phyloP scores from a whole-genome alignment of 2,329 filamentous ascomycete genomes.

The Intubia oerlemansii region DNA sequence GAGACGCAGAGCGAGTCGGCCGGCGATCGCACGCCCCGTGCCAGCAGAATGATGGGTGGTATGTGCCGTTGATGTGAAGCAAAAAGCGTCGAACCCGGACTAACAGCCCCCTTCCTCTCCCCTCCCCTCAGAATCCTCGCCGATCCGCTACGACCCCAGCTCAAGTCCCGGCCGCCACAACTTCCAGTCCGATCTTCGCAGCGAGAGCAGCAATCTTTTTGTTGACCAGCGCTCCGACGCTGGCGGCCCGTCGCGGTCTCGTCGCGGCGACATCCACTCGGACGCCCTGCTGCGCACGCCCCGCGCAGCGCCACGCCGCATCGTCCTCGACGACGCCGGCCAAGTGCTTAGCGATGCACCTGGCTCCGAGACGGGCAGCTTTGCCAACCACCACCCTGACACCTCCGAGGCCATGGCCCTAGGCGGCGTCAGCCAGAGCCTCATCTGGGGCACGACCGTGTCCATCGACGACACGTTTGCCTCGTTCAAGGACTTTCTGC shows the following conservation, averaged over 20 bases:
- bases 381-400: constrained; percentile 47
- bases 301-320: constrained; percentile 28
- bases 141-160: constrained; percentile 75
- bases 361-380: constrained; percentile 37
- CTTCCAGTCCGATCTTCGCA: constrained; percentile 47
- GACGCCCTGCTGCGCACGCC: constrained; percentile 42
- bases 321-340: constrained; percentile 33
- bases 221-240: constrained; percentile 39
- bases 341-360: constrained; percentile 30
- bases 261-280: constrained; percentile 64
- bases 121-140: constrained; percentile 71
- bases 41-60: too few species aligned
- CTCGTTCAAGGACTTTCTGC: constrained; percentile 77
- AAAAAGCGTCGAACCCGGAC: too few species aligned
- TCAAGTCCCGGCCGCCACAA: constrained; percentile 55
- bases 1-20: constrained; percentile 29
- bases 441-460: constrained; percentile 96
- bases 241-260: constrained; percentile 35
- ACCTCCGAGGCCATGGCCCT: constrained; percentile 83
- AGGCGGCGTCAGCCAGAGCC: constrained; percentile 58
- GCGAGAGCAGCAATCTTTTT: constrained; percentile 74
- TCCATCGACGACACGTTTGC: constrained; percentile 78
- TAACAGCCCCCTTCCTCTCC: too few species aligned
- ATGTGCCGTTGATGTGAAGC: too few species aligned
- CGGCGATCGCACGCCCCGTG: constrained; percentile 50